Conservation (phyloP, 257 asterid species). For the Ligustrum vulgare region DNA sequence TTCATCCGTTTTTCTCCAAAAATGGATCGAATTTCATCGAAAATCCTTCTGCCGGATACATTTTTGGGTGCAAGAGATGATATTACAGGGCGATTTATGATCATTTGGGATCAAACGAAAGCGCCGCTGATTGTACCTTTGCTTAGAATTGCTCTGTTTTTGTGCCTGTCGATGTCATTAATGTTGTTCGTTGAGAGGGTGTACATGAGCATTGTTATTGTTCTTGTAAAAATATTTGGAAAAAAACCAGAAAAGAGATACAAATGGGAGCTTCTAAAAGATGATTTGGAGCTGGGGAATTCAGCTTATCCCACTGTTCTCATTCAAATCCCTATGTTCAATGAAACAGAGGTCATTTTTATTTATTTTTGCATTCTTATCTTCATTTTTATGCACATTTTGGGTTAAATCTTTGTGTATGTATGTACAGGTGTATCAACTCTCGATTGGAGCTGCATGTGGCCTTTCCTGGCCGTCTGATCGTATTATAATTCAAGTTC, state of each 20-base stretch:
- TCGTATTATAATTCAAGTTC: slow-evolving; percentile 63
- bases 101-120: slow-evolving; percentile 32
- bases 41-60: neutral
- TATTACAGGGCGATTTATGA: slow-evolving; percentile 29
- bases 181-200: slow-evolving; percentile 65
- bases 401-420: neutral
- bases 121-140: slow-evolving; percentile 42
- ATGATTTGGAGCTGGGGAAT: slow-evolving; percentile 50
- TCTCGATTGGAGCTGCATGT: slow-evolving; percentile 83
- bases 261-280: slow-evolving; percentile 42
- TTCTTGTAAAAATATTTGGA: slow-evolving; percentile 47
- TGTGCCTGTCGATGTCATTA: slow-evolving; percentile 49
- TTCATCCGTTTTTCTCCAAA: neutral
- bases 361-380: neutral
- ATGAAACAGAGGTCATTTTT: slow-evolving; percentile 55
- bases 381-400: neutral
- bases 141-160: slow-evolving; percentile 36
- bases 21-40: neutral
- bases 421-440: slow-evolving; percentile 60
- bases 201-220: slow-evolving; percentile 52
- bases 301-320: slow-evolving; percentile 57
- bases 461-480: slow-evolving; percentile 79
- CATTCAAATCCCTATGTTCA: slow-evolving; percentile 67
- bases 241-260: slow-evolving; percentile 47
- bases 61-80: slow-evolving; percentile 23